Base-by-base conservation (phyloP, 2,329 filamentous ascomycete genomes). In the Trichothecium sympodiale region DNA sequence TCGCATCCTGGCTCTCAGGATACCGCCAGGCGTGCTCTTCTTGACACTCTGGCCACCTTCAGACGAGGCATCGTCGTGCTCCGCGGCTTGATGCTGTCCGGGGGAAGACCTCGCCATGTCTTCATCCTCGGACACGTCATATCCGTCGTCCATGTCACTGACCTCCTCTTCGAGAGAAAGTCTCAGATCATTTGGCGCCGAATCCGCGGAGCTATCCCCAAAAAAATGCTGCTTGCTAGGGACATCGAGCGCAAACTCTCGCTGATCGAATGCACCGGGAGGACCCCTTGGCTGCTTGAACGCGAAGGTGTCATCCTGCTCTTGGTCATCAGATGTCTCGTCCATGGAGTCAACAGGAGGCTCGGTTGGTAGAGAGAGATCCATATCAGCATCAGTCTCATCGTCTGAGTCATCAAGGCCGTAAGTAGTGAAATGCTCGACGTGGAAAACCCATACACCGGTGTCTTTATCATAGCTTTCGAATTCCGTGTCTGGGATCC, bases 361-460 rank as follows among this genome's bases (percentile, higher is more conserved):
- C 8, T 15, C 33, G 20, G 39, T 28, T 10, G 20, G 20, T 6
- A 25, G 20, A 10, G 20, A 25, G 20, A 41, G 26, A n/a, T 50
- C 41, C 26, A 43, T 43, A 47, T 75, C 75, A 7, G 67, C 67
- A 32, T 80, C 69, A 7, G 74, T 77, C 34, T 83, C 80, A 18
- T 85, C 80, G 31, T 87, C 83, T 35, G 79, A 74, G 29, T 83
- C 85, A 43, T 89, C 82, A 36, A 96, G 69, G 29, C 83, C 88
- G 53, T 98, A 98, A 2, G 87, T 94, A 2, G 89, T 96, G 57
- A 93, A 98, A 57, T 98, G 91, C 50, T 89, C 79, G n/a, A 98
- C 91, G 8, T 69, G 77, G 63, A 98, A 98, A 12, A 75, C 74
- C 93, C 93, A 98, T 32, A 83, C 73, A 35, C 89, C 91, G 35